A percentile compares a stretch with the other conserved stretches of the same genome.
phyloP scores from a whole-genome alignment of 345 rosid genomes.

The Ailanthus altissimus region DNA sequence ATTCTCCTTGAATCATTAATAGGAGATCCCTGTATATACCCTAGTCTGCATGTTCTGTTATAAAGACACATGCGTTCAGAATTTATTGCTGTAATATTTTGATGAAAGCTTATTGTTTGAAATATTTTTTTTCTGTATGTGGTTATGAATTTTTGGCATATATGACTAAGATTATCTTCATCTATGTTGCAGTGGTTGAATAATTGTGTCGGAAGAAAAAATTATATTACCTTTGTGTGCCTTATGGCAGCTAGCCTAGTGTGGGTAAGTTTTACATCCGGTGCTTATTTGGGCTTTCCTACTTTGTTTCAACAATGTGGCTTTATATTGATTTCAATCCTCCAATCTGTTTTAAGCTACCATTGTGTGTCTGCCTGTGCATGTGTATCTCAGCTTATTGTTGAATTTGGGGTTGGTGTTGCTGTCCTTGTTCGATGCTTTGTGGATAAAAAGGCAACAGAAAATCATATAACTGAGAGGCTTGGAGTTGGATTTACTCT shows the following conservation, averaged over 20 bases:
- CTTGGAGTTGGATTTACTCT: constrained; percentile 89
- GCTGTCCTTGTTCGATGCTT: constrained; percentile 86
- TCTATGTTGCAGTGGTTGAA: constrained; percentile 80
- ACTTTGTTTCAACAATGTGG: neutral
- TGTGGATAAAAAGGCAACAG: constrained; percentile 67
- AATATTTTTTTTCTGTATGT: neutral
- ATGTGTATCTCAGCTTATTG: constrained; percentile 58
- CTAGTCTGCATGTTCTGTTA: neutral
- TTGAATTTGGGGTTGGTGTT: constrained; percentile 87
- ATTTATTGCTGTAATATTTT: neutral
- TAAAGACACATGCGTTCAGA: neutral
- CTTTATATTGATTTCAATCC: constrained; percentile 6
- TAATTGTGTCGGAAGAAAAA: constrained; percentile 92
- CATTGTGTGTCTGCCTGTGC: constrained; percentile 1
- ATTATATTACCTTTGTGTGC: constrained; percentile 82
- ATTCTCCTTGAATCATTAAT: neutral
- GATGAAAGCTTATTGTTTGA: neutral
- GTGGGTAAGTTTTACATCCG: constrained; percentile 60
- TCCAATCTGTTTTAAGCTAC: constrained; percentile 2
- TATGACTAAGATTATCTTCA: constrained; percentile 11
- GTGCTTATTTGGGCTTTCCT: constrained; percentile 6
- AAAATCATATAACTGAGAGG: constrained; percentile 65
- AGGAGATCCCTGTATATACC: neutral
- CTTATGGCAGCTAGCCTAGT: constrained; percentile 84
- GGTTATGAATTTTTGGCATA: neutral